phyloP scores from a whole-genome alignment of 805 yeast genomes.

The Yarrowia sp. region DNA sequence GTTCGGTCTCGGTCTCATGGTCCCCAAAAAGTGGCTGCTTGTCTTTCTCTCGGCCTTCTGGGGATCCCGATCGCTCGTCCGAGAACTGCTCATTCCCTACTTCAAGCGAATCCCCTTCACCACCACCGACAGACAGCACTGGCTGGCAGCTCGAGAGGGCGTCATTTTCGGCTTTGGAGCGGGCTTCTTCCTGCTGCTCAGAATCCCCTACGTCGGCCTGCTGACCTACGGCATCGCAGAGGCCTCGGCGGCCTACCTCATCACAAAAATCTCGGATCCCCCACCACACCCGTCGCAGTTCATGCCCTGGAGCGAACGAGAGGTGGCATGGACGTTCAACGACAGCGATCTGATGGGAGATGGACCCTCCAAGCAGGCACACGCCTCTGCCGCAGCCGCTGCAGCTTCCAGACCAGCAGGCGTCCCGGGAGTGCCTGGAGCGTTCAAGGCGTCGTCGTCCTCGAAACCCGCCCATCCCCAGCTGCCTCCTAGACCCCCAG shows the following conservation, averaged over 20 bases:
- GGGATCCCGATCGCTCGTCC: constrained; percentile 56
- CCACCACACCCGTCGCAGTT: constrained; percentile 48
- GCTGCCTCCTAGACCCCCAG: constrained; percentile 6
- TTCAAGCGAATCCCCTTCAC: constrained; percentile 57
- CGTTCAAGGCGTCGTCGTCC: neutral
- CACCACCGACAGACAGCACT: constrained; percentile 54
- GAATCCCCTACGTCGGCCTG: constrained; percentile 57
- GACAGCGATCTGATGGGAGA: constrained; percentile 22
- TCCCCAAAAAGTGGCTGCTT: constrained; percentile 52
- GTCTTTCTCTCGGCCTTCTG: constrained; percentile 55
- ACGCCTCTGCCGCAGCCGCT: constrained; percentile 4
- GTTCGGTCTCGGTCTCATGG: constrained; percentile 49
- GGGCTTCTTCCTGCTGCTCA: constrained; percentile 55
- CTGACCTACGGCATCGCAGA: constrained; percentile 61
- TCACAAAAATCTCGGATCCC: constrained; percentile 62
- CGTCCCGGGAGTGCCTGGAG: constrained; percentile 9
- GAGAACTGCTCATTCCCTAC: constrained; percentile 60
- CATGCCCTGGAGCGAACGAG: constrained; percentile 48
- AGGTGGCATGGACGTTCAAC: constrained; percentile 47
- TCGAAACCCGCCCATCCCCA: constrained; percentile 15
- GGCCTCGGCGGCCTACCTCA: constrained; percentile 60
- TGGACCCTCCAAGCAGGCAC: neutral
- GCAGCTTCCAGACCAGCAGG: constrained; percentile 5
- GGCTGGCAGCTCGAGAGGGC: constrained; percentile 63
- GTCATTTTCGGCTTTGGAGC: constrained; percentile 63